phyloP scores from a whole-genome alignment of 1,284 basidiomycete genomes.

The Naganishia cerealis region DNA sequence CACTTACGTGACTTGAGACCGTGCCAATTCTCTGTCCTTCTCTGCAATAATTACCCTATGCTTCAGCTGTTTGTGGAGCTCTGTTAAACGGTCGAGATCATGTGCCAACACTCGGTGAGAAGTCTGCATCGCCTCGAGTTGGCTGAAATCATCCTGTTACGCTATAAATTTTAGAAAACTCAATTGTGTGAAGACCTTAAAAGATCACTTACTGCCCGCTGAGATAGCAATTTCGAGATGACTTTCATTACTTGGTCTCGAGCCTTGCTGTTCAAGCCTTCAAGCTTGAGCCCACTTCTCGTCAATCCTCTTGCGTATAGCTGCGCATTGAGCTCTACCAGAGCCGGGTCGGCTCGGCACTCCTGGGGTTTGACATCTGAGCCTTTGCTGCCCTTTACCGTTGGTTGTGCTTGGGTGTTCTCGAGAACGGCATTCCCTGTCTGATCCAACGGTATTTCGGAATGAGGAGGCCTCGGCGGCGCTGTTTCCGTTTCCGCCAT shows the following conservation, averaged over 20 bases:
- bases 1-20: constrained; percentile 68
- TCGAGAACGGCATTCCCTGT: neutral
- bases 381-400: neutral
- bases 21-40: constrained; percentile 69
- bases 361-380: neutral
- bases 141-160: constrained; percentile 68
- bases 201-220: constrained; percentile 67
- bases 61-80: constrained; percentile 62
- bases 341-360: neutral
- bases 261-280: constrained; percentile 62
- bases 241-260: constrained; percentile 72
- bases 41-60: constrained; percentile 68
- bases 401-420: neutral
- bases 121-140: constrained; percentile 72
- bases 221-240: constrained; percentile 71
- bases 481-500: neutral
- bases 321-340: constrained; percentile 64
- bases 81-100: constrained; percentile 73
- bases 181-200: neutral
- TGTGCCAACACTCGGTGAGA: constrained; percentile 75
- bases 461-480: neutral
- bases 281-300: constrained; percentile 60
- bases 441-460: neutral
- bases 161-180: neutral
- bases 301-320: constrained; percentile 76